Evolutionary conservation across 805 yeast genomes (phyloP).

Genomic region (Schizosaccharomyces cryophilus): DNA sequence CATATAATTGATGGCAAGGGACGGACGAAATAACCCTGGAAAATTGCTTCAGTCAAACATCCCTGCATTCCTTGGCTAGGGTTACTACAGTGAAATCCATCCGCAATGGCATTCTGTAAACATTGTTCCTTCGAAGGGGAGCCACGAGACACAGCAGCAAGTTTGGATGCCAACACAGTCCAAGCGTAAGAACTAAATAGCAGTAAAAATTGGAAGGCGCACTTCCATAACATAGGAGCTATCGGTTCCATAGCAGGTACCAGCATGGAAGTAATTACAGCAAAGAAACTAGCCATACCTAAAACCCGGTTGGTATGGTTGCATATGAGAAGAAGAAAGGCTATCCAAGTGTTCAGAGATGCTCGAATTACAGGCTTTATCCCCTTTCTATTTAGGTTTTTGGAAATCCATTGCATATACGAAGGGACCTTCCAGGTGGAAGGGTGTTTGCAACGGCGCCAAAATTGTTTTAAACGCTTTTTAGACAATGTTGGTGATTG

Average conservation of each 20-base stretch:
- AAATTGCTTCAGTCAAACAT: slow-evolving; percentile 1
- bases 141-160: not conserved
- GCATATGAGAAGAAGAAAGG: not conserved
- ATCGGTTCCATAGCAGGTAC: not conserved
- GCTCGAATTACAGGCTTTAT: not conserved
- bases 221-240: slow-evolving; percentile 1
- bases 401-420: not conserved
- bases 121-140: not conserved
- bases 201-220: not conserved
- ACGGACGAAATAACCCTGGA: not conserved
- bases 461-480: not conserved
- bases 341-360: not conserved
- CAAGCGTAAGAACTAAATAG: slow-evolving; percentile 1
- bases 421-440: not conserved
- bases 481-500: not conserved
- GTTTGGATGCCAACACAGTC: not conserved
- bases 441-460: not conserved
- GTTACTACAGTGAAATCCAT: not conserved
- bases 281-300: slow-evolving; percentile 1
- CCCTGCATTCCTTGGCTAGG: not conserved
- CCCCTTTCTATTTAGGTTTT: not conserved
- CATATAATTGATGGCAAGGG: not conserved
- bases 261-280: not conserved
- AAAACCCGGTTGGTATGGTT: not conserved
- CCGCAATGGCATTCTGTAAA: not conserved